Base-by-base conservation (phyloP, 306 rosid species). In the Pyrus communis region DNA sequence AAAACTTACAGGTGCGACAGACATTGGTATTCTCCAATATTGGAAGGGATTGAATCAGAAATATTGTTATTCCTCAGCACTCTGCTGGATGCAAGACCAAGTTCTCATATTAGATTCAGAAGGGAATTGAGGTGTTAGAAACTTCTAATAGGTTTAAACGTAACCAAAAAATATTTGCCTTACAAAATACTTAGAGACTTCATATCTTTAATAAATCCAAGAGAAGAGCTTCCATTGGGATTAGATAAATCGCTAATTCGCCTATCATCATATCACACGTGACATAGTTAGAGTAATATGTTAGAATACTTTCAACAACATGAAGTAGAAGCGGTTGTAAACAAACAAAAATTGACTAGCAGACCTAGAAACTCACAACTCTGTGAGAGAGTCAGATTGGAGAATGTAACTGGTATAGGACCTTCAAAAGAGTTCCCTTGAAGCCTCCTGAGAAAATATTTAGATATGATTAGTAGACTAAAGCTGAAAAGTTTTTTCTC, bases 381-480 rank as follows among this genome's bases (percentile, higher is more conserved):
- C 88, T 49, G 71, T 46, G 52, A 93, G 64, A 78, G 93, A 86
- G 89, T 88, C 87, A 93, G 82, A 79, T 84, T 90, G 61, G 89
- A 88, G 76, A 93, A 83, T 15, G 94, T 75, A 0, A 84, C 69
- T 42, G 98, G 96, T 83, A 91, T 86, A 27, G 89, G 83, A 58
- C 96, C 90, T 78, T 82, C 77, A 28, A 93, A 91, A 71, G 92
- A 85, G 86, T 93, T 93, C 18, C 98, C 98, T 77, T 93, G 88
- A 81, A 93, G 70, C 83, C 89, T 88, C 96, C 98, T 93, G 38
- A 28, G 27, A 75, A 67, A 71, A 58, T 52, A 79, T 51, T 52
- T 61, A 81, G 35, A 23, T 25, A 30, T 30, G 4, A 45, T 8
- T 23, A 67, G 66, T 13, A 35, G 28, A 66, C 58, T 21, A 46